Evolutionary conservation across 2,329 filamentous ascomycete genomes (phyloP).

Genomic region (Aspergillus thermomutatus): DNA sequence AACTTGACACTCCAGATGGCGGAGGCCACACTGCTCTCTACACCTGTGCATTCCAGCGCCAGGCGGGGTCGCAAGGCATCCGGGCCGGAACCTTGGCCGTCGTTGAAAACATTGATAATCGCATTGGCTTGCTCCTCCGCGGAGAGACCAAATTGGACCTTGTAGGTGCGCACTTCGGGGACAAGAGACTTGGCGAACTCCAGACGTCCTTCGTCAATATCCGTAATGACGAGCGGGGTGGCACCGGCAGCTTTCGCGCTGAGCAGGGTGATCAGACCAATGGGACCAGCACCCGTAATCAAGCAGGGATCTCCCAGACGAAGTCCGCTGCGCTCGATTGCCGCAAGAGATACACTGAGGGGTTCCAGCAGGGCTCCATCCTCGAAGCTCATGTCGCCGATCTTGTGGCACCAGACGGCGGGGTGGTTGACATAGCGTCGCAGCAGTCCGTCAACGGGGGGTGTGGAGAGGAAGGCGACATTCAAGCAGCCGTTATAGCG

Average conservation of each 20-base stretch:
- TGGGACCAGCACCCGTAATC: slow-evolving; percentile 89
- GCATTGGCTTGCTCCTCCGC: slow-evolving; percentile 69
- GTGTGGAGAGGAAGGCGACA: slow-evolving; percentile 85
- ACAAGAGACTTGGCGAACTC: slow-evolving; percentile 81
- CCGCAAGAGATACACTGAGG: slow-evolving; percentile 81
- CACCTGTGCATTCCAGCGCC: slow-evolving; percentile 89
- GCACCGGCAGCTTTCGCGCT: slow-evolving; percentile 84
- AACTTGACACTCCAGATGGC: slow-evolving; percentile 92
- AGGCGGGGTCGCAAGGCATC: slow-evolving; percentile 73
- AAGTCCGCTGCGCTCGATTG: slow-evolving; percentile 77
- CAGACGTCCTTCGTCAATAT: slow-evolving; percentile 84
- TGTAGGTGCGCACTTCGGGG: slow-evolving; percentile 73
- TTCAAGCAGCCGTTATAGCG: slow-evolving; percentile 92
- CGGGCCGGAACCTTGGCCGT: slow-evolving; percentile 29
- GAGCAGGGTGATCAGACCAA: slow-evolving; percentile 83
- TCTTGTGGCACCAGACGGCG: slow-evolving; percentile 93
- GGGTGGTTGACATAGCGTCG: slow-evolving; percentile 94
- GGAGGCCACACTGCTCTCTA: slow-evolving; percentile 80
- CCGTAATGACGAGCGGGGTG: slow-evolving; percentile 86
- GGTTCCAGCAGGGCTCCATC: slow-evolving; percentile 89
- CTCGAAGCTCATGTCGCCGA: slow-evolving; percentile 87
- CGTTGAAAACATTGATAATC: slow-evolving; percentile 67
- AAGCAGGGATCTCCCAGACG: slow-evolving; percentile 81
- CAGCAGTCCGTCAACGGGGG: slow-evolving; percentile 80
- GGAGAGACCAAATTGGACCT: slow-evolving; percentile 38